A percentile compares a stretch with the other conserved stretches of the same genome.
Evolutionary conservation across 2,329 filamentous ascomycete species (phyloP).

Genomic region (Pochonia chlamydosporia): DNA sequence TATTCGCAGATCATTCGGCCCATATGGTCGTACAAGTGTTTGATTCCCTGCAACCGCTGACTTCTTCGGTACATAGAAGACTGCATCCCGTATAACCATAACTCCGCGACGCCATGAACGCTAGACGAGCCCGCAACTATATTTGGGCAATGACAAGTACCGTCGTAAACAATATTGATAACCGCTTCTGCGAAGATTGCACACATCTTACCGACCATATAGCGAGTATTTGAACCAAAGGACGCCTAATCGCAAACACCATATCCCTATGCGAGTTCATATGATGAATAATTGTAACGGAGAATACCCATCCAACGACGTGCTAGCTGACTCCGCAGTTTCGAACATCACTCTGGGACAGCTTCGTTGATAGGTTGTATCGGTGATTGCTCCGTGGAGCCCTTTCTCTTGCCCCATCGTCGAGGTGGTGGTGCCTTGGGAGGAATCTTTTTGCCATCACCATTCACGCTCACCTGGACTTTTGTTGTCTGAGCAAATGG

Average conservation of each 20-base stretch:
- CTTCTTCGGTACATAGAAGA: background rate
- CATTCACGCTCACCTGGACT: slow-evolving; percentile 22
- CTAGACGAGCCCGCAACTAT: too few relatives aligned
- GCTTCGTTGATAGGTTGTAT: slow-evolving; percentile 4
- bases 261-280: too few relatives aligned
- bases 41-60: background rate
- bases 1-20: background rate
- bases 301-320: background rate
- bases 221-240: too few relatives aligned
- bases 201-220: too few relatives aligned
- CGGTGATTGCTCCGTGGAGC: slow-evolving; percentile 22
- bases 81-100: background rate
- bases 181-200: too few relatives aligned
- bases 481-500: slow-evolving; percentile 32
- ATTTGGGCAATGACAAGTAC: too few relatives aligned
- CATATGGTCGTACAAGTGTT: background rate
- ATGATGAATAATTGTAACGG: too few relatives aligned
- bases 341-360: background rate
- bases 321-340: background rate
- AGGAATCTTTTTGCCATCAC: slow-evolving; percentile 32
- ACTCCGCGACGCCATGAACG: background rate
- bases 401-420: slow-evolving; percentile 35
- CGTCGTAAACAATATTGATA: background rate
- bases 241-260: too few relatives aligned
- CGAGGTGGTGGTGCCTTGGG: slow-evolving; percentile 42